Evolutionary conservation across 164 flowering plant species (phyloP).

Genomic region (Aristolochia contorta): DNA sequence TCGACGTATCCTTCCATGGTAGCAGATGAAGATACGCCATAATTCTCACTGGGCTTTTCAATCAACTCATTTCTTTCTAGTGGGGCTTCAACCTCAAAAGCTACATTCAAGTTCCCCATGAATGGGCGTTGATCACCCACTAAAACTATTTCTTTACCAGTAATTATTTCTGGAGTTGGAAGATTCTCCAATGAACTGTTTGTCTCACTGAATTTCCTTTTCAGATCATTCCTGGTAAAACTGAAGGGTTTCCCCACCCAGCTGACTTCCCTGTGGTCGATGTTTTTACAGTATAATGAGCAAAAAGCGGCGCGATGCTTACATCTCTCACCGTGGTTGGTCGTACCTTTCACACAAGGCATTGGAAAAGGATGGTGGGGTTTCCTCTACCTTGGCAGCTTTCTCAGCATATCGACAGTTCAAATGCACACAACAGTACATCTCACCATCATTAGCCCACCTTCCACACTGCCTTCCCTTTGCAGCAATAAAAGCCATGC

Average conservation of each 20-base stretch:
- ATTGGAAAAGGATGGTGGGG: constrained; percentile 25
- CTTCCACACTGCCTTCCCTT: constrained; percentile 95
- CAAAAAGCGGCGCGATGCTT: constrained; percentile 79
- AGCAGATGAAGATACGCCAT: constrained; percentile 15
- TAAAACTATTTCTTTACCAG: constrained; percentile 35
- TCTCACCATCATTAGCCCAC: constrained; percentile 92
- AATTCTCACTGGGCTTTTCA: constrained; percentile 25
- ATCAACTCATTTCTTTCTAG: constrained; percentile 17
- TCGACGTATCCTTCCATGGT: constrained; percentile 12
- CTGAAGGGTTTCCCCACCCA: constrained; percentile 16
- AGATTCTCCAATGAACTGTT: constrained; percentile 19
- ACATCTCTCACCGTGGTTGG: constrained; percentile 80
- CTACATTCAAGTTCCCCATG: constrained; percentile 24
- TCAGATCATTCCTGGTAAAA: constrained; percentile 27
- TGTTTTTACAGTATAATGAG: constrained; percentile 83
- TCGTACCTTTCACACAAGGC: constrained; percentile 83
- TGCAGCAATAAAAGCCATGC: constrained; percentile 78
- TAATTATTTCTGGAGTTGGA: constrained; percentile 18
- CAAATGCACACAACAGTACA: constrained; percentile 91
- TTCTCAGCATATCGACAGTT: constrained; percentile 42
- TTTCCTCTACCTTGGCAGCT: constrained; percentile 34
- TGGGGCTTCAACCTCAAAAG: constrained; percentile 17
- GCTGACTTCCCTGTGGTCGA: constrained; percentile 22
- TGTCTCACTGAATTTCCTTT: constrained; percentile 39
- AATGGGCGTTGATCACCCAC: constrained; percentile 24